Percentiles rank a stretch among this genome's conserved stretches.
These are phyloP conservation scores for Sporothrix variecibatus DNA, from an alignment of 2,329 filamentous ascomycete species.

Conservation along the genomic window DNA sequence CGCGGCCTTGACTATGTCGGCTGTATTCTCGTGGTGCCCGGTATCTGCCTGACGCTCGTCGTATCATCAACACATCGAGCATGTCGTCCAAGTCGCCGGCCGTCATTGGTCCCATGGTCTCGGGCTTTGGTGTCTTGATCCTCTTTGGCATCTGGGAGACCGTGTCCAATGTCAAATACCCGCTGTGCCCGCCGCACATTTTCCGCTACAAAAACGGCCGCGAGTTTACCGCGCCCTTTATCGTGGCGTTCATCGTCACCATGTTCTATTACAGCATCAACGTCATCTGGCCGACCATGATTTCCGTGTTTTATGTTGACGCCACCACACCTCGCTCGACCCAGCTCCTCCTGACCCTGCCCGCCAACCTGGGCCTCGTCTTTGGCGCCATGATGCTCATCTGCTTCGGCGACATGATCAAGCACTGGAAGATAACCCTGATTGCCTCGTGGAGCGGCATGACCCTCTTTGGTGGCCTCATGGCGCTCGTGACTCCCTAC, in stretches of 20 bases:
- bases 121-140: conserved; percentile 15
- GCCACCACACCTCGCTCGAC: conserved; percentile 35
- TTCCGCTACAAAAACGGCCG: conserved; percentile 48
- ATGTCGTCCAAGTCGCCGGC: background rate
- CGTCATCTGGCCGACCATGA: conserved; percentile 50
- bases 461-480: conserved; percentile 48
- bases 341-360: conserved; percentile 41
- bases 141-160: conserved; percentile 22
- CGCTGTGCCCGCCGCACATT: conserved; percentile 46
- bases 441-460: conserved; percentile 46
- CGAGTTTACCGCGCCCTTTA: conserved; percentile 26
- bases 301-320: conserved; percentile 37
- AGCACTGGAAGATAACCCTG: conserved; percentile 51
- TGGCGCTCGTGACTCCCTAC: conserved; percentile 45
- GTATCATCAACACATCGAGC: conserved; percentile 18
- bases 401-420: conserved; percentile 44
- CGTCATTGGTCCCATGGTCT: conserved; percentile 1
- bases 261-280: conserved; percentile 42
- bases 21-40: conserved; percentile 22
- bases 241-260: conserved; percentile 25
- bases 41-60: conserved; percentile 24
- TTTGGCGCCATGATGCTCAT: conserved; percentile 46
- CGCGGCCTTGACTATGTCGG: conserved; percentile 27
- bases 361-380: conserved; percentile 48
- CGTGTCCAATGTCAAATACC: conserved; percentile 37